Base-by-base conservation (phyloP, 352 stramenopile species). In the Globisporangium apiculatum region DNA sequence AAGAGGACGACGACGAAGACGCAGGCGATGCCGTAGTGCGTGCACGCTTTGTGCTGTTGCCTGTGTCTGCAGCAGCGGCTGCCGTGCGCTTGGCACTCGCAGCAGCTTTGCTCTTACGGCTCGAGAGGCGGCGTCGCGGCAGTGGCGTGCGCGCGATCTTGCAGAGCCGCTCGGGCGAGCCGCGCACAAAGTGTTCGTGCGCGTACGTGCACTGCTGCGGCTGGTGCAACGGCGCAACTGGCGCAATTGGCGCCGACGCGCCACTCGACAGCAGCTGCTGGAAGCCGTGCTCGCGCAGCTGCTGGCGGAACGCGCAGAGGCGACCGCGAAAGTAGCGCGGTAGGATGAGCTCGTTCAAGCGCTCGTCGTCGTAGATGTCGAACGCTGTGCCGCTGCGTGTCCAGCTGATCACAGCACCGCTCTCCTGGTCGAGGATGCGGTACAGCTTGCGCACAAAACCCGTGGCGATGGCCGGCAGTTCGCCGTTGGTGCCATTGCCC, bases 361-460 rank as follows among this genome's bases (percentile, higher is more conserved):
- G 55, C 17, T 73, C 75, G 42, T 56, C 56, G 68, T 91, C 77
- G 40, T 58, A 63, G 57, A 91, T 72, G 11, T 66, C 62, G 60
- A 91, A 91, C 45, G 65, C 76, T 38, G 63, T 63, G 62, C 80
- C 80, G n/a, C 62, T 47, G 7, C 55, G 49, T 64, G 82, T 73
- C 80, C 80, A 91, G 35, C 61, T 55, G 62, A 91, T 87, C 65
- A 86, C 72, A 7, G 65, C 60, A 5, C 53, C 61, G 55, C 65
- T 72, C 55, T 87, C 68, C 49, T 77, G 68, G 66, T 91, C 79
- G 48, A 91, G 69, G 24, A 91, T 85, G 52, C 72, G 73, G 58
- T 91, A 91, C 24, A 91, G 63, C 58, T 91, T 88, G 64, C 80
- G 77, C 64, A 91, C 73, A 36, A 91, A 91, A 8, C 68, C 66